These are phyloP conservation scores for Fusarium sp. DNA, from an alignment of 2,329 filamentous ascomycete genomes.

Conservation along the genomic window DNA sequence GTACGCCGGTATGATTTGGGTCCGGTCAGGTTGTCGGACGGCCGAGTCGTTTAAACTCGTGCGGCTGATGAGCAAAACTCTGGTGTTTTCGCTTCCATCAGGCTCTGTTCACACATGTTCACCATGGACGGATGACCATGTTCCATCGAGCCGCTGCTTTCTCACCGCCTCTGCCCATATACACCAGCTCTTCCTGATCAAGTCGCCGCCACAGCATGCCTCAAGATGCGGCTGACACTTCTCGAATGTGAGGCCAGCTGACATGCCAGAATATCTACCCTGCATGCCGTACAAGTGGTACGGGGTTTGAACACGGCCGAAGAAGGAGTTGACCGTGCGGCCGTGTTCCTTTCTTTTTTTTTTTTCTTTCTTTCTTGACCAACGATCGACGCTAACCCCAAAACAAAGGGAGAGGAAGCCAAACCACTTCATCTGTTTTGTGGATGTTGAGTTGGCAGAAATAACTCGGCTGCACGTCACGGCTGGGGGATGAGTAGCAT, in stretches of 20 bases:
- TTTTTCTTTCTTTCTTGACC: neutral
- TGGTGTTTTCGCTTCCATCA: neutral
- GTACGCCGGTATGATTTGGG: neutral
- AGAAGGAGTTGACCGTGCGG: neutral
- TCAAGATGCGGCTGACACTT: constrained; percentile 18
- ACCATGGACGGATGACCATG: neutral
- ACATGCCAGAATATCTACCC: constrained; percentile 7
- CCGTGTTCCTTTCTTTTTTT: neutral
- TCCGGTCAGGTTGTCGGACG: neutral
- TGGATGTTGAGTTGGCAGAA: constrained; percentile 1
- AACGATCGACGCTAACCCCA: constrained; percentile 2
- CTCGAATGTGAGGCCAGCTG: constrained; percentile 16
- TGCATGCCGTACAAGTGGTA: constrained; percentile 5
- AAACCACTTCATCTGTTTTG: neutral
- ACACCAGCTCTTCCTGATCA: neutral
- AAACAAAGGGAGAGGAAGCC: constrained; percentile 13
- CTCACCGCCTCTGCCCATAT: constrained; percentile 19
- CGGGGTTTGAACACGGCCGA: neutral
- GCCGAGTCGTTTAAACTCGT: neutral
- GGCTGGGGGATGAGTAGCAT: constrained; percentile 18
- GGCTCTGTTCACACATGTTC: neutral
- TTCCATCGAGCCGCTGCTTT: constrained; percentile 5
- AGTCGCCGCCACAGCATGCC: constrained; percentile 13
- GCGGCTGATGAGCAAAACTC: neutral
- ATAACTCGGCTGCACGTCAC: constrained; percentile 30